These are phyloP conservation scores for Hyphopichia homilentoma DNA, from an alignment of 805 yeast genomes.

Conservation along the genomic window DNA sequence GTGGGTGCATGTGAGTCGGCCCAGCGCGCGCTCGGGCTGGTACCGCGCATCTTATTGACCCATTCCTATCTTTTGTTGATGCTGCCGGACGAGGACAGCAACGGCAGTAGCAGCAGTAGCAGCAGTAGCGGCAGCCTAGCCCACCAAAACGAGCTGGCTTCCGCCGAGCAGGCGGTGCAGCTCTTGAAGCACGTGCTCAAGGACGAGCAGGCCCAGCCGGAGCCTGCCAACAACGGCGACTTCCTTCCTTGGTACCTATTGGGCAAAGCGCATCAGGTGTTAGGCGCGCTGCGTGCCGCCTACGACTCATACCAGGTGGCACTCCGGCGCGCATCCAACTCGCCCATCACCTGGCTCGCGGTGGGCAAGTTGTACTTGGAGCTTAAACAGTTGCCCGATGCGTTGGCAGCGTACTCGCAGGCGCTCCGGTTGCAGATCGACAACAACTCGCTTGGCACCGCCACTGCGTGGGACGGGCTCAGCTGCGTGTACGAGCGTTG, in stretches of 20 bases:
- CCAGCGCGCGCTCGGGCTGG: conserved; percentile 40
- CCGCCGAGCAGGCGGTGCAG: conserved; percentile 34
- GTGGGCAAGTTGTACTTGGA: conserved; percentile 59
- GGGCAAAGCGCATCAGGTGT: conserved; percentile 48
- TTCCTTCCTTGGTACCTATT: conserved; percentile 57
- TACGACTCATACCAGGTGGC: conserved; percentile 56
- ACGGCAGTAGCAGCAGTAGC: too few relatives aligned
- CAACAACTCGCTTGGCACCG: conserved; percentile 44
- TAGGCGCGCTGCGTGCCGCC: conserved; percentile 47
- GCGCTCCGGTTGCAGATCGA: conserved; percentile 52
- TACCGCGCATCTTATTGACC: conserved; percentile 42
- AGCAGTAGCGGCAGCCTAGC: conserved; percentile 16
- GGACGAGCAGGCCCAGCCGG: conserved; percentile 15
- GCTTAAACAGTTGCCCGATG: conserved; percentile 59
- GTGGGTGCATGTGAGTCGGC: conserved; percentile 48
- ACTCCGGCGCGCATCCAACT: conserved; percentile 46
- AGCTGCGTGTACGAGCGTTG: conserved; percentile 61
- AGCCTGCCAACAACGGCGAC: conserved; percentile 34
- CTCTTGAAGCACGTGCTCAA: conserved; percentile 31
- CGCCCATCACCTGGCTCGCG: conserved; percentile 64
- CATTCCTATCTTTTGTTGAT: conserved; percentile 47
- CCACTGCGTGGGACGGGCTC: conserved; percentile 64
- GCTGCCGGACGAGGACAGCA: conserved; percentile 9
- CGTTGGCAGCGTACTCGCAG: conserved; percentile 64
- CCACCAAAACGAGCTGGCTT: conserved; percentile 11